Evolutionary conservation across 805 yeast genomes (phyloP), one percentile per base, ranked within the genome.

Genomic region (Lipomyces sp.): DNA sequence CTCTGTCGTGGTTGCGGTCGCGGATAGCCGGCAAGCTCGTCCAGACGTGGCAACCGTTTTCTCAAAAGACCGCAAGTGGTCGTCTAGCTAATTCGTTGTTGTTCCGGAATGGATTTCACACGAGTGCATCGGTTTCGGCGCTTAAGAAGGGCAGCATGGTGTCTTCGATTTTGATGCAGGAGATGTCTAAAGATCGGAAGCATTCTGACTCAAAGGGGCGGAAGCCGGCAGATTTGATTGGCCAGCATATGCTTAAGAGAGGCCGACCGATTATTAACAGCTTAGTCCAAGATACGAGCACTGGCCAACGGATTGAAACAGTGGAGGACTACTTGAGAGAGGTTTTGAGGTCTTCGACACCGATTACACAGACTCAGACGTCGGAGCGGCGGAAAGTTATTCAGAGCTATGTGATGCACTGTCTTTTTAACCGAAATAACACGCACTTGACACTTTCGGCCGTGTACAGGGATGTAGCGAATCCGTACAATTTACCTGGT

Each of bases 391-490:
- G 73, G 32, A 76, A 76, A 60, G 65, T 61, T 55, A 63, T 60
- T 5, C 87, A 89, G 34, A 86, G 87, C 74, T 88, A 92, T 80
- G 86, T 90, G 62, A 77, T 94, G 63, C 90, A 90, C 78, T 91
- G 92, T 66, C 80, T 82, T 37, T 93, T 92, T 79, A 86, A 88
- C 63, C 87, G 87, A 75, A 94, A 93, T 80, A 93, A 93, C 81
- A 90, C 97, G 1, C 86, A 87, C 73, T 80, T 90, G 67, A 89
- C 97, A 10, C 82, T 91, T 62, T 85, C 90, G 15, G 88, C 90
- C 2, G 70, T 73, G 57, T 76, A 89, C 87, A 85, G 62, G 76
- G 88, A 37, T 86, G 84, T 77, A 87, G 87, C 77, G 87, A 92
- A 68, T 81, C 90, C 78, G 89, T 90, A 60, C 81, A 92, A 59